Conservation (phyloP, 1,139 yeast genomes). For the Schizosaccharomyces versatilis region DNA sequence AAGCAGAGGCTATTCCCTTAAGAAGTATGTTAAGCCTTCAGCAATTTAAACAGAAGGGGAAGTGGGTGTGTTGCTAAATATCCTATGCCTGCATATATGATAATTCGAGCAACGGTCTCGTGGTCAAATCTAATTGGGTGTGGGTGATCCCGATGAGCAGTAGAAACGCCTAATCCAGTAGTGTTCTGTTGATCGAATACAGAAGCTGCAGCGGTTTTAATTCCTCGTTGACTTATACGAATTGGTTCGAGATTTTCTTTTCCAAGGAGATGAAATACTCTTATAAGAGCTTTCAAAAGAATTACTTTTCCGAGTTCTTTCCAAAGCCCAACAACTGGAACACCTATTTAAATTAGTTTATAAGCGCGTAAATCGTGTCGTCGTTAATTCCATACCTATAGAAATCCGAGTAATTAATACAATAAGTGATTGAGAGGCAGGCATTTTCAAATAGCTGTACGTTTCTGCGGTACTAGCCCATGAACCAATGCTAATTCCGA, state of each 20-base stretch:
- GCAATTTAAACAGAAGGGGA: slow-evolving; percentile 1
- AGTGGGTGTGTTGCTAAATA: slow-evolving; percentile 14
- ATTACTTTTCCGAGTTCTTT: slow-evolving; percentile 42
- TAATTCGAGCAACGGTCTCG: slow-evolving; percentile 47
- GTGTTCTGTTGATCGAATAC: neutral
- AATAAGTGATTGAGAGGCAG: neutral
- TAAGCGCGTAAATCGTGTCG: neutral
- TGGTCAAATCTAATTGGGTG: slow-evolving; percentile 40
- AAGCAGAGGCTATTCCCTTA: neutral
- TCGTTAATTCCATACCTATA: neutral
- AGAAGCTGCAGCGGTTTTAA: neutral
- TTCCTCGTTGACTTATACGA: slow-evolving; percentile 18
- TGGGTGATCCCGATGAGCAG: slow-evolving; percentile 16
- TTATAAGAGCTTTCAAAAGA: slow-evolving; percentile 26
- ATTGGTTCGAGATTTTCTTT: slow-evolving; percentile 23
- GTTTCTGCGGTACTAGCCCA: slow-evolving; percentile 19
- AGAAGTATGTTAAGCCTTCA: neutral
- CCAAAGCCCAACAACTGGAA: slow-evolving; percentile 43
- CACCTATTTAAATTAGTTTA: slow-evolving; percentile 25
- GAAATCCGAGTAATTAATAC: neutral
- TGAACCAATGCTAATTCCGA: slow-evolving; percentile 46
- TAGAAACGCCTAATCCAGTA: neutral
- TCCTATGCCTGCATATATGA: slow-evolving; percentile 57
- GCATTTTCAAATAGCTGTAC: neutral
- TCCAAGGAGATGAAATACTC: slow-evolving; percentile 20